A percentile compares a stretch with the other conserved stretches of the same genome.
phyloP scores from a whole-genome alignment of 306 rosid species.

The Senna tora region DNA sequence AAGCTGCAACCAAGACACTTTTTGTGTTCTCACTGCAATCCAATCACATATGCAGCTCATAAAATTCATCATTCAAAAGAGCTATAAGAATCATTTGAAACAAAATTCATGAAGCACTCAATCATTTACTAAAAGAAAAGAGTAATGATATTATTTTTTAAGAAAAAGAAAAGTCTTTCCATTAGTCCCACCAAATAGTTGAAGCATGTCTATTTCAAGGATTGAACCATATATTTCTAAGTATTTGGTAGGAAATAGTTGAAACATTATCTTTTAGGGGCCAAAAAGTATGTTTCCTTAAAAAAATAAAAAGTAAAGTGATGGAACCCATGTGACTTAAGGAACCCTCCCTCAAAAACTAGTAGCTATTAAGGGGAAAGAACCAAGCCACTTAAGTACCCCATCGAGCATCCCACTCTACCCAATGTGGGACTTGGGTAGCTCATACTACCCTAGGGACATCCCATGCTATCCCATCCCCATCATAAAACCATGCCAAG shows the following conservation, averaged over 20 bases:
- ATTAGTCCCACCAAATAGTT: no score
- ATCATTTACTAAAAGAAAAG: background rate
- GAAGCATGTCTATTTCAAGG: background rate
- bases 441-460: no score
- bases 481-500: slow-evolving; percentile 13
- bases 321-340: no score
- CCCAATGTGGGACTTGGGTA: no score
- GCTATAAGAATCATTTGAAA: slow-evolving; percentile 26
- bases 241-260: background rate
- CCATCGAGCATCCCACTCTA: no score
- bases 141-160: background rate
- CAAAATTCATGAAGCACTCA: slow-evolving; percentile 19
- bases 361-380: no score
- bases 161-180: no score
- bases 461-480: no score
- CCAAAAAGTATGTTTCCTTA: background rate
- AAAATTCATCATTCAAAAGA: background rate
- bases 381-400: no score
- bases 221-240: no score
- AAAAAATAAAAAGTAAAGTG: slow-evolving; percentile 46
- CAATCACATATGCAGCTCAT: slow-evolving; percentile 12
- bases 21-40: slow-evolving; percentile 86
- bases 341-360: no score
- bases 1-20: slow-evolving; percentile 88
- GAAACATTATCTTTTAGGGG: no score